Evolutionary conservation across 2,329 filamentous ascomycete genomes (phyloP).

Genomic region (Sporothrix phasma): DNA sequence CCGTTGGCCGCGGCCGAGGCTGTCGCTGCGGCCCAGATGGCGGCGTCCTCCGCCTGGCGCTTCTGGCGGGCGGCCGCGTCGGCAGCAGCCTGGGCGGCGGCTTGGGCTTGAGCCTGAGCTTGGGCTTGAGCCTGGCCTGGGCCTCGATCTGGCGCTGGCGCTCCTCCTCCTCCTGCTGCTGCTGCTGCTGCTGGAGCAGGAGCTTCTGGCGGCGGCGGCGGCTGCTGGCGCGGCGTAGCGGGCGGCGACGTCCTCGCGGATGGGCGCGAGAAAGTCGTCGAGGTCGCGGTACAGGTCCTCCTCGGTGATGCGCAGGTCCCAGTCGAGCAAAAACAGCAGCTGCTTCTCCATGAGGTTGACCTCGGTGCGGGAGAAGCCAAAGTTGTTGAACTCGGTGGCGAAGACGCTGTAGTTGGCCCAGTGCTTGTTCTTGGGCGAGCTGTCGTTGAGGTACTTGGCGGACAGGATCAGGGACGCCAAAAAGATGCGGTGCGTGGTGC

Average conservation of each 20-base stretch:
- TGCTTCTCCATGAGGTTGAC: constrained; percentile 99
- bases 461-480: constrained; percentile 75
- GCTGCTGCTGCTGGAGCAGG: constrained; percentile 34
- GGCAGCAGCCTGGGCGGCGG: background rate
- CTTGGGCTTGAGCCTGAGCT: background rate
- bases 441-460: constrained; percentile 97
- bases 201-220: constrained; percentile 25
- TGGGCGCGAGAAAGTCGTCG: constrained; percentile 78
- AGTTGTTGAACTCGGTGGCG: constrained; percentile 53
- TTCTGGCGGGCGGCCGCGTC: background rate
- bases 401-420: constrained; percentile 91
- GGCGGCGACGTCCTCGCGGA: constrained; percentile 52
- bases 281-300: constrained; percentile 81
- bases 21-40: constrained; percentile 18
- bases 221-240: constrained; percentile 40
- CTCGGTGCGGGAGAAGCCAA: constrained; percentile 88
- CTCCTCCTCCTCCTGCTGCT: constrained; percentile 29
- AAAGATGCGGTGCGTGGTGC: constrained; percentile 97
- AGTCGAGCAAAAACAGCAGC: constrained; percentile 85
- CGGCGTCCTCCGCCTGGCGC: constrained; percentile 29
- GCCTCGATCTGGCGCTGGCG: constrained; percentile 15
- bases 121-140: constrained; percentile 1
- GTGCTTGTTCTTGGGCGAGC: constrained; percentile 99
- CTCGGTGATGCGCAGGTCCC: constrained; percentile 79
- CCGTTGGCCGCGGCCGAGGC: constrained; percentile 23